phyloP scores from a whole-genome alignment of 805 yeast species.

The Yueomyces sp. region DNA sequence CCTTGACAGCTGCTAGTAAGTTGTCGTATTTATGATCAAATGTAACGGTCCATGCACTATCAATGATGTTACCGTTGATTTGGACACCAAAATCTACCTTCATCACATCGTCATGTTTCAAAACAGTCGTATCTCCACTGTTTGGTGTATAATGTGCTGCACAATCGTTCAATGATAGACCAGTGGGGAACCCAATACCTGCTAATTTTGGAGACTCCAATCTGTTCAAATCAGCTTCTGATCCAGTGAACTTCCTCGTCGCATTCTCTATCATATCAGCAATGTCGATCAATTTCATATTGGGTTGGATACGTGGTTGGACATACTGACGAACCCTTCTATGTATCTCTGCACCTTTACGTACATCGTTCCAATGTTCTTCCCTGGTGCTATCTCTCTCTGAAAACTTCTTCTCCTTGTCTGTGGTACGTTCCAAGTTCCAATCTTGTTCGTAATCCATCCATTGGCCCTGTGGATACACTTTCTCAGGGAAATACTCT shows the following conservation, averaged over 20 bases:
- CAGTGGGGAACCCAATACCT: conserved; percentile 98
- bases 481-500: conserved; percentile 52
- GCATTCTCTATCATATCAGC: conserved; percentile 84
- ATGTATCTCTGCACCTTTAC: conserved; percentile 95
- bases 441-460: conserved; percentile 53
- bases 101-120: conserved; percentile 83
- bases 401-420: conserved; percentile 72
- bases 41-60: conserved; percentile 87
- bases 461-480: conserved; percentile 83
- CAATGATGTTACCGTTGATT: conserved; percentile 85
- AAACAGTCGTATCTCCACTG: conserved; percentile 75
- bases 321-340: conserved; percentile 79
- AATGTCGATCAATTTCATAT: conserved; percentile 81
- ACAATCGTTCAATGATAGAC: conserved; percentile 79
- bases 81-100: conserved; percentile 97
- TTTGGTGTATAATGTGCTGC: conserved; percentile 99
- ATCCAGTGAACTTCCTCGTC: conserved; percentile 59
- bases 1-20: conserved; percentile 73
- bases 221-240: conserved; percentile 37
- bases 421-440: conserved; percentile 63
- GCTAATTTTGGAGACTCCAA: conserved; percentile 31
- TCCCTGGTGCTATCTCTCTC: conserved; percentile 42
- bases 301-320: conserved; percentile 65
- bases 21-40: conserved; percentile 76
- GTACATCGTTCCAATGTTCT: conserved; percentile 67